phyloP scores from a whole-genome alignment of 2,329 filamentous ascomycete genomes.

The Penicillium nordicum region DNA sequence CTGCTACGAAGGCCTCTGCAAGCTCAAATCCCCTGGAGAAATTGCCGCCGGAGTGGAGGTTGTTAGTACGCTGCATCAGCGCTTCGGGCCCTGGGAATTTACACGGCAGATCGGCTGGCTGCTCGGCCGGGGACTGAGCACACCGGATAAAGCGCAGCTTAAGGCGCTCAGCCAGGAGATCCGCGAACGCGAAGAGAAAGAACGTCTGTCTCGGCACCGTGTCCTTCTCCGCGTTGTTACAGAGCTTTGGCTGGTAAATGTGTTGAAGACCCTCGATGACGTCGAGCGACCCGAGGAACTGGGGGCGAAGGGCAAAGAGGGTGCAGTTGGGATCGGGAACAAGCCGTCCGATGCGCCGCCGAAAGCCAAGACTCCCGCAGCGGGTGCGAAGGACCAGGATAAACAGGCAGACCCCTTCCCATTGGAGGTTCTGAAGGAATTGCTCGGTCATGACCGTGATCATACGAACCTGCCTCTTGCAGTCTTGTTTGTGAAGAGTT shows the following conservation, averaged over 20 bases:
- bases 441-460: constrained; percentile 89
- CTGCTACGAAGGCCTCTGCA: constrained; percentile 90
- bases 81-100: constrained; percentile 86
- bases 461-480: constrained; percentile 87
- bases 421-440: constrained; percentile 93
- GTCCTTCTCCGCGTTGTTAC: constrained; percentile 85
- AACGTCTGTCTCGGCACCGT: constrained; percentile 80
- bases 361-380: constrained; percentile 61
- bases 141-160: constrained; percentile 78
- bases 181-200: constrained; percentile 93
- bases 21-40: constrained; percentile 86
- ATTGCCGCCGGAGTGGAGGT: constrained; percentile 90
- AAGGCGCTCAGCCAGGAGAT: constrained; percentile 77
- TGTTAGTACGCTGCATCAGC: constrained; percentile 89
- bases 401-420: constrained; percentile 86
- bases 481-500: constrained; percentile 93
- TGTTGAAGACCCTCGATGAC: constrained; percentile 75
- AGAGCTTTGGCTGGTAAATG: constrained; percentile 90
- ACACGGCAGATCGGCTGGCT: constrained; percentile 91
- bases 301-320: constrained; percentile 54
- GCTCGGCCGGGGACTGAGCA: constrained; percentile 83
- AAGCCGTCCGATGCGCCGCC: constrained; percentile 55
- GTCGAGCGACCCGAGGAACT: constrained; percentile 62
- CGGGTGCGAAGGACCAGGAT: constrained; percentile 53
- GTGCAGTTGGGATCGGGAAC: constrained; percentile 32